A percentile compares a stretch with the other conserved stretches of the same genome.
These are phyloP conservation scores for Larix sibirica DNA, from an alignment of 83 land plant species.

Conservation along the genomic window DNA sequence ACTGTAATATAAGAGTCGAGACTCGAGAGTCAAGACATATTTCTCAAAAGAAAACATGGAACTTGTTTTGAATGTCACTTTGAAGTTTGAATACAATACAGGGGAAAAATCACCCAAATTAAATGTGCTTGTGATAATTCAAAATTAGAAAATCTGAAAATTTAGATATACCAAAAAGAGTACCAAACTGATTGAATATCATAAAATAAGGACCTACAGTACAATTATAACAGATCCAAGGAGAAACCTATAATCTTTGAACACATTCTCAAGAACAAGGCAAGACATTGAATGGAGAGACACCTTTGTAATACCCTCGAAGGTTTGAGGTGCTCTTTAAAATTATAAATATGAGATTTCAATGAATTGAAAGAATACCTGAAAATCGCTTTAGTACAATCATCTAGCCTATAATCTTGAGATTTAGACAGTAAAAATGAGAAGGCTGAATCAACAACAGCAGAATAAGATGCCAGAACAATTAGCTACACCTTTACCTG, in stretches of 20 bases:
- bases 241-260: neutral
- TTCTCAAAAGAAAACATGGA: neutral
- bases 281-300: neutral
- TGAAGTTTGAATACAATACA: neutral
- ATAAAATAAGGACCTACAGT: neutral
- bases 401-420: neutral
- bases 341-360: neutral
- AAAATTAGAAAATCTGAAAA: neutral
- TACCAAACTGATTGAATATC: neutral
- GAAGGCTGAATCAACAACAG: neutral
- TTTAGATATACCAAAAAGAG: neutral
- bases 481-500: slow-evolving; percentile 1
- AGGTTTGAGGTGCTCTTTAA: neutral
- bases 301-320: neutral
- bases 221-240: neutral
- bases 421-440: neutral
- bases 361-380: neutral
- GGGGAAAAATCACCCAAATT: neutral
- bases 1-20: too few relatives aligned
- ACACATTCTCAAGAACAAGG: slow-evolving; percentile 1
- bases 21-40: neutral
- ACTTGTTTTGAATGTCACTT: neutral
- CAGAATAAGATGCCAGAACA: slow-evolving; percentile 1
- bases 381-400: slow-evolving; percentile 9
- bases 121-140: slow-evolving; percentile 1